Percentiles rank a stretch among this genome's conserved stretches.
phyloP scores from a whole-genome alignment of 1,139 yeast species.

The Debaryomyces coudertii region DNA sequence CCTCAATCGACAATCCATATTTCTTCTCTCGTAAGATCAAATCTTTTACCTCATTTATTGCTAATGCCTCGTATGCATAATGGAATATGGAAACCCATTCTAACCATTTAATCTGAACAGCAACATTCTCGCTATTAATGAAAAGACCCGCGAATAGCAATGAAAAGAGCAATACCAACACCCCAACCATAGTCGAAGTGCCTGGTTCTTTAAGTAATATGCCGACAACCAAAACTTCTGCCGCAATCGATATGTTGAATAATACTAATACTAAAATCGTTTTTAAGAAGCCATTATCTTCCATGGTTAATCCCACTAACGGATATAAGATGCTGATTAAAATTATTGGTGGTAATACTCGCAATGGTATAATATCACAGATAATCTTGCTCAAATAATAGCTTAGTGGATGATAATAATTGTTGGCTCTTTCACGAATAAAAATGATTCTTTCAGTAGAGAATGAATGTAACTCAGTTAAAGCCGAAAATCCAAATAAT shows the following conservation, averaged over 20 bases:
- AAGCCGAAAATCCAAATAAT: slow-evolving; percentile 88
- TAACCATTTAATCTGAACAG: slow-evolving; percentile 71
- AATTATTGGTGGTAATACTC: slow-evolving; percentile 87
- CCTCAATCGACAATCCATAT: slow-evolving; percentile 90
- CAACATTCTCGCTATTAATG: slow-evolving; percentile 78
- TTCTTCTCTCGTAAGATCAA: slow-evolving; percentile 83
- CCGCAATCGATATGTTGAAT: slow-evolving; percentile 84
- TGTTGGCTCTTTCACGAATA: slow-evolving; percentile 90
- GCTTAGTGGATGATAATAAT: slow-evolving; percentile 84
- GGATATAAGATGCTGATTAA: slow-evolving; percentile 89
- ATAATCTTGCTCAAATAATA: slow-evolving; percentile 83
- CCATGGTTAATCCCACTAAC: slow-evolving; percentile 82
- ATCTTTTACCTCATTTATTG: slow-evolving; percentile 92
- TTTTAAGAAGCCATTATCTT: slow-evolving; percentile 74
- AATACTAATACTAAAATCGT: slow-evolving; percentile 70
- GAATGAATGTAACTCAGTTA: slow-evolving; percentile 89
- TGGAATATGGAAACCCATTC: slow-evolving; percentile 90
- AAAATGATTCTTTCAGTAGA: slow-evolving; percentile 86
- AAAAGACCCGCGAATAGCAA: slow-evolving; percentile 91
- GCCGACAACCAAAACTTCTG: slow-evolving; percentile 85
- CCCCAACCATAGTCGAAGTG: slow-evolving; percentile 88
- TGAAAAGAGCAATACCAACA: slow-evolving; percentile 78
- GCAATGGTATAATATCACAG: slow-evolving; percentile 86
- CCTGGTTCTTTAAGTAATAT: slow-evolving; percentile 88
- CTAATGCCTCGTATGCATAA: slow-evolving; percentile 90